Evolutionary conservation across 2,329 filamentous ascomycete species (phyloP).

Genomic region (Hypoxylon sp.): DNA sequence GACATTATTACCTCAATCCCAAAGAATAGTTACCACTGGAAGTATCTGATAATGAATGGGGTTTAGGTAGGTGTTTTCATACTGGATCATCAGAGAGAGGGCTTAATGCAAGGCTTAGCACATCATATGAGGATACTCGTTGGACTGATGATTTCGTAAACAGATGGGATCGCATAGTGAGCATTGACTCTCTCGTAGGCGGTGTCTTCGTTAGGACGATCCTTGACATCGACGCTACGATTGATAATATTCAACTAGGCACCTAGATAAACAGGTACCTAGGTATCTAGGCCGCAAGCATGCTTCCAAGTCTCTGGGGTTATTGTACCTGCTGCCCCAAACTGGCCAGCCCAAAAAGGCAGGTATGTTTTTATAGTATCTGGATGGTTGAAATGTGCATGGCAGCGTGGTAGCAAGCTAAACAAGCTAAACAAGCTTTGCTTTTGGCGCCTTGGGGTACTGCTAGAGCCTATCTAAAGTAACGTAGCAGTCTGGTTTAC

Average conservation of each 20-base stretch:
- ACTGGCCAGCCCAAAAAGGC: slow-evolving; percentile 2
- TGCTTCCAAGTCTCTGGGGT: not conserved
- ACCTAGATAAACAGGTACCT: not conserved
- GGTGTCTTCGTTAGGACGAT: not conserved
- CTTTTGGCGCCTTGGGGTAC: slow-evolving; percentile 9
- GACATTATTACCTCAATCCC: not conserved
- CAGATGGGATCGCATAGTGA: no score
- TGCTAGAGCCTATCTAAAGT: slow-evolving; percentile 10
- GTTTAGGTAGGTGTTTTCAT: no score
- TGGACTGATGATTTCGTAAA: not conserved
- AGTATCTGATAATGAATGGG: not conserved
- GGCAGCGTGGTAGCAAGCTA: slow-evolving; percentile 2
- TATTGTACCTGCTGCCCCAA: not conserved
- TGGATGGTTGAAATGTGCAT: not conserved
- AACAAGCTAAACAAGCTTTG: not conserved
- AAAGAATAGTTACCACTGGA: not conserved
- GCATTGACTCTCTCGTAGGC: not conserved
- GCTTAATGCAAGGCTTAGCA: no score
- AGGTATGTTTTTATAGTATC: slow-evolving; percentile 22
- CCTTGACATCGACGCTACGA: not conserved
- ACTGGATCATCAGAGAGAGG: no score
- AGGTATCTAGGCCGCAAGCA: no score
- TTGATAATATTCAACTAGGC: no score
- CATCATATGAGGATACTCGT: no score
- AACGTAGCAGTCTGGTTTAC: slow-evolving; percentile 18